phyloP scores from a whole-genome alignment of 495 filamentous ascomycete genomes.

The Hypomontagnella monticulosa region DNA sequence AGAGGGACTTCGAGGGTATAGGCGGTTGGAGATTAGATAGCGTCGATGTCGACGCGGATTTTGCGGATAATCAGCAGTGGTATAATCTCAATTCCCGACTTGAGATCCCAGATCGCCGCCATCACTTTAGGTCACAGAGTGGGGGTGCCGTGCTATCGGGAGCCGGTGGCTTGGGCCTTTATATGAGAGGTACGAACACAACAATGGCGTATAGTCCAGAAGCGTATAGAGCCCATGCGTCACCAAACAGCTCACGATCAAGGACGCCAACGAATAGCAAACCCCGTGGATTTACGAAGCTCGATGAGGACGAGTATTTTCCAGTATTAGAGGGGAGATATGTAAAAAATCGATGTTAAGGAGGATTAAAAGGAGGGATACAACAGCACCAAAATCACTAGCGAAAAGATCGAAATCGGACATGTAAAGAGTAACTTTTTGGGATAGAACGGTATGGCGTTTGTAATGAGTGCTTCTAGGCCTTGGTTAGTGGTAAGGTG shows the following conservation, averaged over 20 bases:
- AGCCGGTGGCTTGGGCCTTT: conserved; percentile 38
- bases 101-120: conserved; percentile 64
- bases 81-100: conserved; percentile 77
- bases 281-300: conserved; percentile 34
- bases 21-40: conserved; percentile 75
- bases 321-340: conserved; percentile 18
- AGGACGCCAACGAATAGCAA: conserved; percentile 48
- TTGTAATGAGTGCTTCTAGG: background rate
- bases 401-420: background rate
- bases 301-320: conserved; percentile 44
- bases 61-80: conserved; percentile 72
- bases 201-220: conserved; percentile 33
- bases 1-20: conserved; percentile 85
- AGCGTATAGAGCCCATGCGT: conserved; percentile 28
- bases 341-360: conserved; percentile 13
- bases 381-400: background rate
- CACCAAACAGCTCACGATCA: conserved; percentile 50
- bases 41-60: conserved; percentile 55
- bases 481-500: background rate
- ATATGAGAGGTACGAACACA: conserved; percentile 35
- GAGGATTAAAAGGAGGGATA: background rate
- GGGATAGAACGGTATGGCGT: conserved; percentile 9
- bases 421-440: conserved; percentile 5
- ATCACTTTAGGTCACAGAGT: conserved; percentile 53
- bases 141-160: conserved; percentile 40